Evolutionary conservation across 805 yeast species (phyloP).

Genomic region (Monosporozyma aerobia): DNA sequence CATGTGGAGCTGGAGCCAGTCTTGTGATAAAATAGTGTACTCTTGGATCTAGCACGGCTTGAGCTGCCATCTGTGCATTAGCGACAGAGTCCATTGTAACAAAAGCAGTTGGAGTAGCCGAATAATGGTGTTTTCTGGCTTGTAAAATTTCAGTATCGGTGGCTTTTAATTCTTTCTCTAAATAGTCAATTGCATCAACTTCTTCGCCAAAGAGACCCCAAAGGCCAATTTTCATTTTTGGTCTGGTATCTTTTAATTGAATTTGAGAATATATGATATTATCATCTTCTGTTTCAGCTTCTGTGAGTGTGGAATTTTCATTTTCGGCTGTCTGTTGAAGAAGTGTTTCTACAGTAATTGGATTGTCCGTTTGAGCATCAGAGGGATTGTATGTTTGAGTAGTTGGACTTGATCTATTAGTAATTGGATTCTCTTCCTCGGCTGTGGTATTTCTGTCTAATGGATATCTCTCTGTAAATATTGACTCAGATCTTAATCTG

Average conservation of each 20-base stretch:
- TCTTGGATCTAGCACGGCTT: conserved; percentile 85
- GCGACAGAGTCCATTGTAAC: conserved; percentile 93
- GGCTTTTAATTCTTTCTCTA: conserved; percentile 55
- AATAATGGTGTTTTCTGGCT: conserved; percentile 60
- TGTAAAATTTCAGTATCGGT: conserved; percentile 61
- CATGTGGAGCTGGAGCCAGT: conserved; percentile 94
- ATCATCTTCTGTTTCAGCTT: conserved; percentile 9
- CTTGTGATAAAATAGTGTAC: conserved; percentile 73
- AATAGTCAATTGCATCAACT: conserved; percentile 76
- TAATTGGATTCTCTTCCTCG: not conserved
- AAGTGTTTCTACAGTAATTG: conserved; percentile 2
- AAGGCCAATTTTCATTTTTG: conserved; percentile 50
- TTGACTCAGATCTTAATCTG: conserved; percentile 15
- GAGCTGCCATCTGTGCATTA: conserved; percentile 93
- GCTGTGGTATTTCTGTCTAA: conserved; percentile 7
- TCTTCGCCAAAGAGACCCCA: conserved; percentile 55
- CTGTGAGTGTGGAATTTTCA: not conserved
- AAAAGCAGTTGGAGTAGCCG: conserved; percentile 86
- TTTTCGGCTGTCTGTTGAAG: not conserved
- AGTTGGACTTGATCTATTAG: not conserved
- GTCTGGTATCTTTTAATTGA: conserved; percentile 38
- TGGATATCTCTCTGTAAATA: conserved; percentile 19
- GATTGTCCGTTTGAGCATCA: conserved; percentile 2
- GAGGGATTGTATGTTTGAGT: not conserved
- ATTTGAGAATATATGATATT: conserved; percentile 21